A percentile compares a stretch with the other conserved stretches of the same genome.
Evolutionary conservation across 805 yeast species (phyloP).

Genomic region (Ogataea nakhonphanomensis): DNA sequence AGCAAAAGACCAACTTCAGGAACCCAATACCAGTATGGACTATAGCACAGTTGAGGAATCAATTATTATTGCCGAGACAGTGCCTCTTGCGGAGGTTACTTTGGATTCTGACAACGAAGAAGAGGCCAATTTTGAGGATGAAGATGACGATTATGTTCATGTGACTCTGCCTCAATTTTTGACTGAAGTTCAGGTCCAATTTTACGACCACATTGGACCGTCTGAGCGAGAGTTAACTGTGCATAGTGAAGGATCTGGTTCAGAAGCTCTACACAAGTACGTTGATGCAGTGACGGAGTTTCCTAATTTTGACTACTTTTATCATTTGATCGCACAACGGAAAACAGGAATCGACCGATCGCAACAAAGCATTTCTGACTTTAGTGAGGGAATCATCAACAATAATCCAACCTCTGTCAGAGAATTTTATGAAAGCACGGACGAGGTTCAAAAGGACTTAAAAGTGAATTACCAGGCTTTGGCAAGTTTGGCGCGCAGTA

Average conservation of each 20-base stretch:
- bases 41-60: constrained; percentile 20
- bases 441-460: constrained; percentile 23
- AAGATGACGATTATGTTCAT: constrained; percentile 28
- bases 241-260: constrained; percentile 10
- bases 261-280: constrained; percentile 26
- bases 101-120: constrained; percentile 20
- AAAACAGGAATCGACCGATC: constrained; percentile 26
- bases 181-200: constrained; percentile 30
- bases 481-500: constrained; percentile 30
- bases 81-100: constrained; percentile 32
- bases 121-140: constrained; percentile 20
- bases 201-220: constrained; percentile 31
- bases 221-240: constrained; percentile 26
- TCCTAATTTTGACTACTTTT: constrained; percentile 30
- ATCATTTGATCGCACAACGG: constrained; percentile 30
- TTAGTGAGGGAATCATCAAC: constrained; percentile 28
- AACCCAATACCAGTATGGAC: constrained; percentile 9
- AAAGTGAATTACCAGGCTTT: constrained; percentile 31
- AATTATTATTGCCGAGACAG: constrained; percentile 25
- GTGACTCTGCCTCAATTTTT: constrained; percentile 28
- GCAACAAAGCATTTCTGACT: constrained; percentile 25
- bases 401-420: constrained; percentile 32
- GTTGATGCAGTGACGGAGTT: constrained; percentile 28
- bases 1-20: background rate
- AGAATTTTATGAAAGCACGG: constrained; percentile 29